Evolutionary conservation across 1,139 yeast species (phyloP), one percentile per base, ranked within the genome.

Genomic region (Protomyces inouyei): DNA sequence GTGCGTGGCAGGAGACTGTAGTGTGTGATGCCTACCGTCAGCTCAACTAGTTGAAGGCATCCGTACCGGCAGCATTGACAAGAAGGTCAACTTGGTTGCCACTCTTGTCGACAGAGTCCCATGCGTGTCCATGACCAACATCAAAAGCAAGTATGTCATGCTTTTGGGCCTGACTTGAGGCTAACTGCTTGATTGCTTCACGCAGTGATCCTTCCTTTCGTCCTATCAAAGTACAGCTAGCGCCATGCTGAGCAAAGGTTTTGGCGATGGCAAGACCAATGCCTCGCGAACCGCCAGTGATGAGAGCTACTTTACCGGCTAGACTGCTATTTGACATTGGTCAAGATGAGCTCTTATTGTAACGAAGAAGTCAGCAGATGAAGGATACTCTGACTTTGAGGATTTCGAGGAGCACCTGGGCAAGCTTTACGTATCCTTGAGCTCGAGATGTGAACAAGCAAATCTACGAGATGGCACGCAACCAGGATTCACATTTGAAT

Each of bases 211-310:
- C 71, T 48, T 74, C 75, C 65, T 82, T 79, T 52, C 95, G 75
- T 0, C 96, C 85, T 8, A 89, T 70, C 18, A 88, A 74, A 0
- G 88, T 79, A 12, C 88, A 79, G 18, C 81, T 79, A 28, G 86
- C 82, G 0, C 97, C 97, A 54, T 80, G 73, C 0, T 70, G 60
- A 0, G 96, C 85, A 40, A 92, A 76, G 61, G 73, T 75, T 51
- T 75, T 71, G 0, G 93, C 86, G 18, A 92, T 82, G 0, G 85
- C 84, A 4, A 80, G 76, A 0, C 98, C 98, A 36, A 92, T 79
- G 0, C 98, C 98, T 69, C 84, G 77, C 0, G 97, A 88, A 0
- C 90, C 97, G 0, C 98, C 98, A 0, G 97, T 91, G 0, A 92
- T 68, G 9, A 76, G 65, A 28, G 75, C 73, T 12, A 14, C 28